Conservation (phyloP, 768 basidiomycete species). For the Leccinum subgranulosum region DNA sequence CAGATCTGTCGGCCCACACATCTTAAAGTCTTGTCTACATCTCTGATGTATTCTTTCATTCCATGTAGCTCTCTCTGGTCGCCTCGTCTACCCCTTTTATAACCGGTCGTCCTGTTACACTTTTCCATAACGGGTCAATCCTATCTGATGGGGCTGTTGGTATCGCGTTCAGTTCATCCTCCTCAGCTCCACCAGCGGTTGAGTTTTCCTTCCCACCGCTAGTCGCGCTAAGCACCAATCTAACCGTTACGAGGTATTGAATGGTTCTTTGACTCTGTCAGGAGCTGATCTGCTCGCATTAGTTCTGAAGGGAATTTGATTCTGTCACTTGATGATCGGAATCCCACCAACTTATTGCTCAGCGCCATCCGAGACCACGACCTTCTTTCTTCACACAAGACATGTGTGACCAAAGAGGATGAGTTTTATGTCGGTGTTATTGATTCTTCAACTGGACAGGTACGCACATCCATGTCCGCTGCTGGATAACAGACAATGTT, state of each 20-base stretch:
- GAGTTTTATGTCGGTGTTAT: conserved; percentile 55
- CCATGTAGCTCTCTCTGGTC: conserved; percentile 58
- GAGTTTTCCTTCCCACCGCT: conserved; percentile 39
- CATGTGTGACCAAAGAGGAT: conserved; percentile 45
- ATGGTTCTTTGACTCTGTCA: not conserved
- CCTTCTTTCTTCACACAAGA: conserved; percentile 21
- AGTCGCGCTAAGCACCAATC: conserved; percentile 37
- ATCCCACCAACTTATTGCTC: conserved; percentile 62
- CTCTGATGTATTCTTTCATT: not conserved
- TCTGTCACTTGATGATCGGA: conserved; percentile 49
- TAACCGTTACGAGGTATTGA: conserved; percentile 55
- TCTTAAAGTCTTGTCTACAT: not conserved
- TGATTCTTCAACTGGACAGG: conserved; percentile 15
- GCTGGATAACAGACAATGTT: not conserved
- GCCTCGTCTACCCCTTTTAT: conserved; percentile 78
- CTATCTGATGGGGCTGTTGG: conserved; percentile 69
- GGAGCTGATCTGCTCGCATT: not conserved
- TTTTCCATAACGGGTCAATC: conserved; percentile 56
- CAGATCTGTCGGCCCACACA: not conserved
- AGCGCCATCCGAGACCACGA: conserved; percentile 43
- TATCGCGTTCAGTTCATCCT: conserved; percentile 41
- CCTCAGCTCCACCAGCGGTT: conserved; percentile 8
- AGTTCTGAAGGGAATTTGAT: conserved; percentile 74
- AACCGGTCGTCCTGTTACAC: conserved; percentile 69
- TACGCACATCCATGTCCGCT: not conserved